Conservation (phyloP, 2,329 filamentous ascomycete species). For the Colletotrichum sp. region DNA sequence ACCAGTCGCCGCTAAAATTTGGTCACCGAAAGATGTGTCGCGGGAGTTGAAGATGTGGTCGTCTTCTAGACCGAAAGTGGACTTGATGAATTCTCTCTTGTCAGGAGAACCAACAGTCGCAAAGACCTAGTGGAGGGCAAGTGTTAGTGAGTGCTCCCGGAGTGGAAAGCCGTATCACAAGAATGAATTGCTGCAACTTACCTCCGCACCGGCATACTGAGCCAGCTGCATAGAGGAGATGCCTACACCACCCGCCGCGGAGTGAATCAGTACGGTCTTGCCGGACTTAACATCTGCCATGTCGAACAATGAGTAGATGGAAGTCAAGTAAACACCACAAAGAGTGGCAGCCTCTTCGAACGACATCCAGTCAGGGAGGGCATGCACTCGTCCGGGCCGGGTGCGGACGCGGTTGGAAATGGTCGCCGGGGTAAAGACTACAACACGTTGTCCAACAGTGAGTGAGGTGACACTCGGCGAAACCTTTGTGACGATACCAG, state of each 20-base stretch:
- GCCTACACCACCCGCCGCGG: not conserved
- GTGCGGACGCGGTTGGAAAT: slow-evolving; percentile 27
- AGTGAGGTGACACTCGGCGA: not conserved
- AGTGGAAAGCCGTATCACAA: not conserved
- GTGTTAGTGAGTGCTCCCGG: not conserved
- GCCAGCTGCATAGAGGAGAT: not conserved
- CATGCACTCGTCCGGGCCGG: slow-evolving; percentile 21
- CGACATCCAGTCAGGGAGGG: not conserved
- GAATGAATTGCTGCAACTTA: not conserved
- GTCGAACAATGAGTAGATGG: slow-evolving; percentile 23
- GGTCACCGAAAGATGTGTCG: not conserved
- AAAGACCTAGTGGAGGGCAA: slow-evolving; percentile 26
- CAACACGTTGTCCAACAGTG: not conserved
- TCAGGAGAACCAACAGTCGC: slow-evolving; percentile 36
- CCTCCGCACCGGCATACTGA: not conserved
- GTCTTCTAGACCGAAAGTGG: slow-evolving; percentile 30
- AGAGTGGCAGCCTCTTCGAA: slow-evolving; percentile 32
- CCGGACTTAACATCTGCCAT: slow-evolving; percentile 23
- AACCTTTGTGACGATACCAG: not conserved
- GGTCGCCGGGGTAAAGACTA: slow-evolving; percentile 4
- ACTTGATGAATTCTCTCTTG: slow-evolving; percentile 24
- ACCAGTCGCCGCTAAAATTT: not conserved
- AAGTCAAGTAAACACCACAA: slow-evolving; percentile 34
- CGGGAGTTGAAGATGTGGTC: not conserved
- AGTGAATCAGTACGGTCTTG: slow-evolving; percentile 3